phyloP scores from a whole-genome alignment of 1,284 basidiomycete genomes.

The Vanrija pseudolonga region DNA sequence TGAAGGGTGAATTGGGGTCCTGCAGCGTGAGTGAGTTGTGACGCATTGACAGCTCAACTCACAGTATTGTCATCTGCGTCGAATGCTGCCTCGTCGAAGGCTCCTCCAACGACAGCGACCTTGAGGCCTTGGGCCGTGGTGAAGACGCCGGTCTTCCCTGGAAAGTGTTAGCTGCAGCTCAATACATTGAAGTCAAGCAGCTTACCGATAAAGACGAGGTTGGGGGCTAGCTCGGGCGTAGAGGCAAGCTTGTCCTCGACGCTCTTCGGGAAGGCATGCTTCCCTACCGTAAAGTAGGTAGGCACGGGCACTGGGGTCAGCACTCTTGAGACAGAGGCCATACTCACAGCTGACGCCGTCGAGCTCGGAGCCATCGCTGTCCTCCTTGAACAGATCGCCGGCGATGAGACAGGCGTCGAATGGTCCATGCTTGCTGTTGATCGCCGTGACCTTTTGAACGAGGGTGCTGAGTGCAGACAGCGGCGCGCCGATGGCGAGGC shows the following conservation, averaged over 20 bases:
- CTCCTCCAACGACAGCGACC: slow-evolving; percentile 79
- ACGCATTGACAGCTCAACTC: not conserved
- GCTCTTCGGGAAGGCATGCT: slow-evolving; percentile 63
- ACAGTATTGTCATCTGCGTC: slow-evolving; percentile 19
- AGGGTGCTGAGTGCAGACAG: slow-evolving; percentile 70
- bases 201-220: slow-evolving; percentile 80
- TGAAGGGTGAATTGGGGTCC: slow-evolving; percentile 64
- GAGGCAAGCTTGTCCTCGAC: slow-evolving; percentile 72
- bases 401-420: slow-evolving; percentile 83
- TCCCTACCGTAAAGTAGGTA: slow-evolving; percentile 88
- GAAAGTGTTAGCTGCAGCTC: not conserved
- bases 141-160: slow-evolving; percentile 77
- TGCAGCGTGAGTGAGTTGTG: slow-evolving; percentile 47
- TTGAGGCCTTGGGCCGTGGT: slow-evolving; percentile 78
- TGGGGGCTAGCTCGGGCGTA: slow-evolving; percentile 71
- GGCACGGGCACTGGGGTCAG: slow-evolving; percentile 66
- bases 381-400: slow-evolving; percentile 83
- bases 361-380: slow-evolving; percentile 52
- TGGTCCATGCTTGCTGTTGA: slow-evolving; percentile 90
- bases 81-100: slow-evolving; percentile 62
- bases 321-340: not conserved
- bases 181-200: not conserved
- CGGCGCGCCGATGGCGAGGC: slow-evolving; percentile 81
- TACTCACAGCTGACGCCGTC: slow-evolving; percentile 44
- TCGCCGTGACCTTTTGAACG: slow-evolving; percentile 74